These are phyloP conservation scores for Osmanthus fragrans DNA, from an alignment of 257 asterid genomes.

Conservation along the genomic window DNA sequence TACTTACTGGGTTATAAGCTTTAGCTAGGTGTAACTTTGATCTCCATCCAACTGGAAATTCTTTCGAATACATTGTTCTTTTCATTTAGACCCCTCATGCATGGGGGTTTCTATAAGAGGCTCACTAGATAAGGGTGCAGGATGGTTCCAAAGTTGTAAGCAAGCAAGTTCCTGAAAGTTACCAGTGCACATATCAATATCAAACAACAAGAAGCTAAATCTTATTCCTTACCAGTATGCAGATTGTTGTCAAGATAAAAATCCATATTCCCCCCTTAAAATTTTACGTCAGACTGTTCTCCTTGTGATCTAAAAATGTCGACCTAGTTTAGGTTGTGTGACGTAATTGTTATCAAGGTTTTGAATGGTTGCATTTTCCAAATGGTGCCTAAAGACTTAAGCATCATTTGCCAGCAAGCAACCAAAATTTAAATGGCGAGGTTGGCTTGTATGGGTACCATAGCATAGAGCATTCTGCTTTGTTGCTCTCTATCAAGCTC, in stretches of 20 bases:
- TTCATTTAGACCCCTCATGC: not conserved
- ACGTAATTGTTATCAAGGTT: not conserved
- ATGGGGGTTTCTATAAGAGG: not conserved
- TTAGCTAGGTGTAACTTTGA: not conserved
- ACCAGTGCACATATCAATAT: not conserved
- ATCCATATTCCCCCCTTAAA: not conserved
- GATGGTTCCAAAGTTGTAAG: not conserved
- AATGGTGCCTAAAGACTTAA: constrained; percentile 39
- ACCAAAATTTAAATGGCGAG: constrained; percentile 53
- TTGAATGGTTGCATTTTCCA: constrained; percentile 56
- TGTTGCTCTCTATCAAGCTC: constrained; percentile 25
- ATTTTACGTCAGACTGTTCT: not conserved
- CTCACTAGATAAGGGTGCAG: not conserved
- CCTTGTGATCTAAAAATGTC: too few relatives aligned
- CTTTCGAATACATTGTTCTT: not conserved
- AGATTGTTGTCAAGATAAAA: not conserved
- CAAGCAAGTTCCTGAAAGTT: not conserved
- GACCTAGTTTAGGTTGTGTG: not conserved
- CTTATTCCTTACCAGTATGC: not conserved
- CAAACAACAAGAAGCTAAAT: not conserved
- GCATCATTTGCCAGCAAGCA: constrained; percentile 66
- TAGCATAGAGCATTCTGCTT: constrained; percentile 22
- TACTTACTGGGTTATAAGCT: not conserved
- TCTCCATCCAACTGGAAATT: not conserved
- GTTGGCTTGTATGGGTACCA: constrained; percentile 20